Percentiles rank a stretch among this genome's conserved stretches.
phyloP scores from a whole-genome alignment of 2,329 filamentous ascomycete genomes.

The Coniella vitis region DNA sequence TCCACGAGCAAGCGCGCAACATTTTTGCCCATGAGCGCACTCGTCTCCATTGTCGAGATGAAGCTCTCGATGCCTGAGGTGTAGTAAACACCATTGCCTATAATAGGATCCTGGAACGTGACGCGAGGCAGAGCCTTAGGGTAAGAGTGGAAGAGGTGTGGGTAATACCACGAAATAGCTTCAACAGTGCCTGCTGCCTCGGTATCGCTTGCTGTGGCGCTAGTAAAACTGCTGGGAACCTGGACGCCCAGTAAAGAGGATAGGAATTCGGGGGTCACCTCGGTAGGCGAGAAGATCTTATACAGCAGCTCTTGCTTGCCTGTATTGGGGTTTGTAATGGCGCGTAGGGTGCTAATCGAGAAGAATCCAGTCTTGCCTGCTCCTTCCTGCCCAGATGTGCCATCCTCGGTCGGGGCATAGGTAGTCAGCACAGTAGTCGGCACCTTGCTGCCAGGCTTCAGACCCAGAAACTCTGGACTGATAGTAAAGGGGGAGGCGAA shows the following conservation, averaged over 20 bases:
- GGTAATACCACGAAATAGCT: slow-evolving; percentile 67
- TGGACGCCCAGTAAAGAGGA: slow-evolving; percentile 43
- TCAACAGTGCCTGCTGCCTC: slow-evolving; percentile 28
- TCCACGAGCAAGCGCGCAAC: slow-evolving; percentile 66
- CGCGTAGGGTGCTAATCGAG: slow-evolving; percentile 70
- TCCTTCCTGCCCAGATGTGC: slow-evolving; percentile 44
- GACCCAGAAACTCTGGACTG: slow-evolving; percentile 65
- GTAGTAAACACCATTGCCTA: slow-evolving; percentile 64
- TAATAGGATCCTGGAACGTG: slow-evolving; percentile 74
- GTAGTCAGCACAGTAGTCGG: slow-evolving; percentile 81
- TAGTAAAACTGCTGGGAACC: slow-evolving; percentile 31
- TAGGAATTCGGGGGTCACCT: slow-evolving; percentile 46
- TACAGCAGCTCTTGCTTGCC: slow-evolving; percentile 50
- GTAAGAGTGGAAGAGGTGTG: slow-evolving; percentile 77
- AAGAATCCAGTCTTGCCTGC: slow-evolving; percentile 76
- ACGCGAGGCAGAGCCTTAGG: slow-evolving; percentile 77
- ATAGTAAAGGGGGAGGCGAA: slow-evolving; percentile 73
- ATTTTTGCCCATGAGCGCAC: slow-evolving; percentile 82
- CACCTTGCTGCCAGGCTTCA: slow-evolving; percentile 48
- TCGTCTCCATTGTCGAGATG: slow-evolving; percentile 97
- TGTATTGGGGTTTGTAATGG: slow-evolving; percentile 54
- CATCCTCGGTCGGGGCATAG: slow-evolving; percentile 52
- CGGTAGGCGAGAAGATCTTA: slow-evolving; percentile 57
- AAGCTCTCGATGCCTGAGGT: slow-evolving; percentile 81
- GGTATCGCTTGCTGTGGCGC: slow-evolving; percentile 14